Base-by-base conservation (phyloP, 768 basidiomycete genomes). In the Termitomyces sp. region DNA sequence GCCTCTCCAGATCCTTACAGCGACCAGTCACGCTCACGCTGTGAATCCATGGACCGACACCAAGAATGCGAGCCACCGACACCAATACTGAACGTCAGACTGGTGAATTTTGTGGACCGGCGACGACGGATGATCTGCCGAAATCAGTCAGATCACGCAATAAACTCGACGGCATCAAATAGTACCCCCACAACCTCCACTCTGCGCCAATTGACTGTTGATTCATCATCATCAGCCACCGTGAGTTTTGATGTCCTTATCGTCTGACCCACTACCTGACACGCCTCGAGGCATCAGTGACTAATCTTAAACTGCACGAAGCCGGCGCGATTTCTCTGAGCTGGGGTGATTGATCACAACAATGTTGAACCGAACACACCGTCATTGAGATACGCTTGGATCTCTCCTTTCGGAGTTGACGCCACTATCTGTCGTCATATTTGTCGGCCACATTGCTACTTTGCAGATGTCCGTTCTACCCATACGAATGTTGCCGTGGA, bases 81-180 rank as follows among this genome's bases (percentile, higher is more conserved):
- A 4, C 68, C 69, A 2, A 69, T 72, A 20, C 56, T 75, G 20
- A 72, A 72, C 42, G 64, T 73, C 4, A 64, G 69, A 33, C 58
- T 73, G 8, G 72, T 75, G 26, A 68, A 67, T 4, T 66, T 66
- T 54, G 8, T 67, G 65, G 26, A 63, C 58, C 46, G 57, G 26
- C 62, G 62, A 24, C 64, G 63, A 29, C 62, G 67, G 41, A 64
- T 46, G 3, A 54, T 39, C 54, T 49, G 28, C 9, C 54, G 57
- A 16, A 48, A 58, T 39, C 46, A 56, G 39, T 22, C 57, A 36
- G 47, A 60, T 22, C n/a, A 39, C 0, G 29, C 50, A 37, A 46
- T 47, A 39, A 13, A 48, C 26, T 13, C 54, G 20, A n/a, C 44
- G 28, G 44, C 52, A 45, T 28, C 60, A 22, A 54, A 60, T 36